phyloP scores from a whole-genome alignment of 495 filamentous ascomycete species.

The Xylaria castorea region DNA sequence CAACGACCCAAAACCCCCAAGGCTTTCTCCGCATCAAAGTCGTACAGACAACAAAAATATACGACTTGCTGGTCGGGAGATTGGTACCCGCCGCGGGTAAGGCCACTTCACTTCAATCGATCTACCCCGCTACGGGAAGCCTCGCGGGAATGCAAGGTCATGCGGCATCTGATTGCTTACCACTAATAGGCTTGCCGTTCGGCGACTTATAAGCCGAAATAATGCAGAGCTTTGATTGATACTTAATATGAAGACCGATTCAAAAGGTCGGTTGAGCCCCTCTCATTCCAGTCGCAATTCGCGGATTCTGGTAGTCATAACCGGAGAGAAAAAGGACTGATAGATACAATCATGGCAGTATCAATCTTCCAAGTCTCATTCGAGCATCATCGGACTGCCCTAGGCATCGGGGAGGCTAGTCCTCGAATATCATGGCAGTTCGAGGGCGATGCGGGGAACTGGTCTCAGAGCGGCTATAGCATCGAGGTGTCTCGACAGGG shows the following conservation, averaged over 20 bases:
- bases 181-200: not conserved
- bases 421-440: slow-evolving; percentile 46
- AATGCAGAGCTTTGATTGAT: not conserved
- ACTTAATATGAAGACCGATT: not conserved
- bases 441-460: slow-evolving; percentile 32
- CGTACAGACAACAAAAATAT: not conserved
- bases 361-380: slow-evolving; percentile 41
- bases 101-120: not conserved
- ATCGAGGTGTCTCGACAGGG: slow-evolving; percentile 33
- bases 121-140: not conserved
- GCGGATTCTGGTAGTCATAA: not conserved
- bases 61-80: not conserved
- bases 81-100: not conserved
- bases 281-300: not conserved
- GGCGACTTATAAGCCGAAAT: not conserved
- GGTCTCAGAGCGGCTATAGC: slow-evolving; percentile 38
- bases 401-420: slow-evolving; percentile 37
- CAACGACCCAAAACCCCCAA: not conserved
- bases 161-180: not conserved
- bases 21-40: not conserved
- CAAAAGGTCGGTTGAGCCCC: slow-evolving; percentile 14
- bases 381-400: slow-evolving; percentile 40
- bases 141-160: not conserved
- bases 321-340: not conserved
- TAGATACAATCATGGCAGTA: slow-evolving; percentile 31